Evolutionary conservation across 1,284 basidiomycete species (phyloP), one percentile per base, ranked within the genome.

Genomic region (Ceratorhiza oryzae-sativae): DNA sequence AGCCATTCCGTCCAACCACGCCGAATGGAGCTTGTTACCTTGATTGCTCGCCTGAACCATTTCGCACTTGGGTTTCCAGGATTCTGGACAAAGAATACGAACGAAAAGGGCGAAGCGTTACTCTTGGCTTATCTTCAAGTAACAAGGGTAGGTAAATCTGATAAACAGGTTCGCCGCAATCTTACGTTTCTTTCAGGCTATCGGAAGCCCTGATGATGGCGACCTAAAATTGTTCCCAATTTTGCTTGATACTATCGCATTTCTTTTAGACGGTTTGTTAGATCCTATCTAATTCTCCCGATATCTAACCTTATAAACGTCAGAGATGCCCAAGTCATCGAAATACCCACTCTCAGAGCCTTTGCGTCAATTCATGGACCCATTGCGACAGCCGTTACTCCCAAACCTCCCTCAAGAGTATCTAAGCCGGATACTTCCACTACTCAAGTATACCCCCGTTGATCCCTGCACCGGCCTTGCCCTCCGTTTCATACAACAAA

Each of bases 171-270:
- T n/a, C 10, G 36, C 13, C 18, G 15, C n/a, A 27, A 15, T 25
- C 71, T 76, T 53, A 76, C 53, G 56, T 70, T 34, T n/a, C 15
- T 34, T 15, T 45, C 39, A 12, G 89, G 88, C 79, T 84, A 42
- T 85, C 86, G 73, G 86, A 85, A 30, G 80, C 84, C 12, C 86
- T 86, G 20, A 79, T 82, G 46, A 80, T 82, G 61, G 79, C 86
- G 2, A 85, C 76, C 79, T 85, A 0, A 82, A 87, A 53, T 81
- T 86, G 53, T 92, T 88, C 78, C 84, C 88, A 0, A 78, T 92
- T 32, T 80, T 92, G 30, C 80, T 91, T 13, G 91, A 93, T 80
- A 93, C 91, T 1, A 80, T 90, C 0, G 87, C 87, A 76, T 90
- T 88, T 77, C 79, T 91, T 8, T 82, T 90, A 46, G 91, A 93